A percentile compares a stretch with the other conserved stretches of the same genome.
phyloP scores from a whole-genome alignment of 345 rosid species.

The Murraya paniculata region DNA sequence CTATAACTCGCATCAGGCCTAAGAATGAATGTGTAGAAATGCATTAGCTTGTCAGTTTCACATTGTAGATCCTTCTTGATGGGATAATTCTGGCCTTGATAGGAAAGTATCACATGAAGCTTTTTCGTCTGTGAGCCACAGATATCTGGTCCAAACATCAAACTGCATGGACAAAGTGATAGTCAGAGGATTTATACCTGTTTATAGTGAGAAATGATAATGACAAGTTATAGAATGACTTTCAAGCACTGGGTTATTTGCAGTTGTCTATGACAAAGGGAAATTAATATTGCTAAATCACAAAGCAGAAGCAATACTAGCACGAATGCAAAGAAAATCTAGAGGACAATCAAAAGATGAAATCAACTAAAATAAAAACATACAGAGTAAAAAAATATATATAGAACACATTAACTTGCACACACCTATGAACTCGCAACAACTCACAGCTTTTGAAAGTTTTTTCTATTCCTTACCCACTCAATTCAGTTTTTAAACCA shows the following conservation, averaged over 20 bases:
- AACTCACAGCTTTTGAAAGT: not conserved
- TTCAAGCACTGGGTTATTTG: not conserved
- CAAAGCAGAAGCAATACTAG: not conserved
- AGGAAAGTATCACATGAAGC: slow-evolving; percentile 82
- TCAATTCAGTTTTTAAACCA: not conserved
- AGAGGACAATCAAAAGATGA: not conserved
- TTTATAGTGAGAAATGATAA: not conserved
- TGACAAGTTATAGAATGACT: not conserved
- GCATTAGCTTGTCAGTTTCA: slow-evolving; percentile 87
- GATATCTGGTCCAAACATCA: slow-evolving; percentile 98
- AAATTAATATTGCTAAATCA: not conserved
- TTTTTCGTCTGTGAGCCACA: slow-evolving; percentile 91
- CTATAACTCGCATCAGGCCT: slow-evolving; percentile 91
- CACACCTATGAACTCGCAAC: too few relatives aligned
- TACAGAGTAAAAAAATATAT: too few relatives aligned
- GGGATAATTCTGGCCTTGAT: slow-evolving; percentile 95
- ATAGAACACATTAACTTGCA: too few relatives aligned
- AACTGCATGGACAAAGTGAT: slow-evolving; percentile 41
- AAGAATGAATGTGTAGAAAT: slow-evolving; percentile 92
- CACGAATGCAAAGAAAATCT: not conserved
- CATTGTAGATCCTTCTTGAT: slow-evolving; percentile 86
- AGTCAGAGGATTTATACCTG: not conserved
- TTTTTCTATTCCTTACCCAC: not conserved
- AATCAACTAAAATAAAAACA: not conserved
- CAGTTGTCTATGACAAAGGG: not conserved